phyloP scores from a whole-genome alignment of 768 basidiomycete species.

The Pleurotus ostreatus region DNA sequence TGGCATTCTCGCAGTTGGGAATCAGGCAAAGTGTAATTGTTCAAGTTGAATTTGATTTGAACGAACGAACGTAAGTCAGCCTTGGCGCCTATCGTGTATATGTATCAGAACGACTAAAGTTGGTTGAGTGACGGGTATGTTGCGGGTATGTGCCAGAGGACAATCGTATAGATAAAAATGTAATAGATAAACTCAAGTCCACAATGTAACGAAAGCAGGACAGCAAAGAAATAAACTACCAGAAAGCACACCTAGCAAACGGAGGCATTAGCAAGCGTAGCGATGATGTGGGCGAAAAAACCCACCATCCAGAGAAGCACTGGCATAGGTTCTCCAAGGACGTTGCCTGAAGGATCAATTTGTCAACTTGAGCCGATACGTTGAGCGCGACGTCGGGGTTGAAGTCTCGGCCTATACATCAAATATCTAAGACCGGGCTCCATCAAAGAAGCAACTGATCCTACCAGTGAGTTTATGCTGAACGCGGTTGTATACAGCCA shows the following conservation, averaged over 20 bases:
- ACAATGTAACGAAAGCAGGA: background rate
- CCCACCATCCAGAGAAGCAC: conserved; percentile 92
- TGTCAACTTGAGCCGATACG: conserved; percentile 86
- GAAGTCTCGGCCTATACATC: conserved; percentile 77
- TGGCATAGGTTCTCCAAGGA: conserved; percentile 94
- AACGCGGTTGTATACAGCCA: conserved; percentile 92
- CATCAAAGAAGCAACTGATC: conserved; percentile 12
- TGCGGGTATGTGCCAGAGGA: background rate
- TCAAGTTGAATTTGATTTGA: background rate
- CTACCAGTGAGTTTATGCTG: conserved; percentile 90
- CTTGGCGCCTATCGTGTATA: background rate
- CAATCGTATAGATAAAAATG: background rate
- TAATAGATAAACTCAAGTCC: conserved; percentile 1
- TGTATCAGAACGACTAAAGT: too few species aligned
- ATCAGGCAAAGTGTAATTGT: background rate
- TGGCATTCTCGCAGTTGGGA: conserved; percentile 46
- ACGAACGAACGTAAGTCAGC: background rate
- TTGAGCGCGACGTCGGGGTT: conserved; percentile 73
- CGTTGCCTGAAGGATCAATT: conserved; percentile 90
- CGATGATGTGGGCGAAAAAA: background rate
- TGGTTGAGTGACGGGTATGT: too few species aligned
- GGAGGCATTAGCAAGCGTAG: background rate
- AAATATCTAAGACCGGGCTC: background rate
- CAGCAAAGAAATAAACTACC: conserved; percentile 36
- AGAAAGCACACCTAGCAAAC: conserved; percentile 63